A percentile compares a stretch with the other conserved stretches of the same genome.
phyloP scores from a whole-genome alignment of 116 monocot species.

The Dioscorea cayenensis region DNA sequence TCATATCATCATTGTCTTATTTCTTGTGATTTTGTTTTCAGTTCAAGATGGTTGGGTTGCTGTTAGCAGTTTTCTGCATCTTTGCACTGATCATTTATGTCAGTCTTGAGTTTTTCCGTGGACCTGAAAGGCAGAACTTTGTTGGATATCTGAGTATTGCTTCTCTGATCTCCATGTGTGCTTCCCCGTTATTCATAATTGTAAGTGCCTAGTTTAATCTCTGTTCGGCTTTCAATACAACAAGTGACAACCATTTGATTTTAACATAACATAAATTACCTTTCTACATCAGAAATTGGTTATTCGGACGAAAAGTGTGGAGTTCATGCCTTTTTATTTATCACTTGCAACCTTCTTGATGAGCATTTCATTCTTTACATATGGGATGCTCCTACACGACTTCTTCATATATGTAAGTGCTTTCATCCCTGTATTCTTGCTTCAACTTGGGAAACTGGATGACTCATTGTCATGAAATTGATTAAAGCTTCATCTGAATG shows the following conservation, averaged over 20 bases:
- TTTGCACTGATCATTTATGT: slow-evolving; percentile 51
- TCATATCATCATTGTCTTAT: neutral
- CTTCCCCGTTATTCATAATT: slow-evolving; percentile 87
- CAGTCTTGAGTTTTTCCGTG: slow-evolving; percentile 49
- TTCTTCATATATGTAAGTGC: slow-evolving; percentile 85
- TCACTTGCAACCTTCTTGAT: slow-evolving; percentile 89
- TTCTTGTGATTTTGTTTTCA: slow-evolving; percentile 21
- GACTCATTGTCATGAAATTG: too few relatives aligned
- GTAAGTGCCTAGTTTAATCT: slow-evolving; percentile 27
- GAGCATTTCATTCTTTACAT: slow-evolving; percentile 88
- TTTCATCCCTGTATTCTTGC: neutral
- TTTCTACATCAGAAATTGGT: slow-evolving; percentile 64
- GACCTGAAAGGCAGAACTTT: slow-evolving; percentile 43
- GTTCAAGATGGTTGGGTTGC: slow-evolving; percentile 58
- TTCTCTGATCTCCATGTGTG: slow-evolving; percentile 94
- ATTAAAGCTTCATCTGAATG: neutral
- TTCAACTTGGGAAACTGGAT: neutral
- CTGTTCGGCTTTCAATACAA: neutral
- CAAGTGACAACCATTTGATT: neutral
- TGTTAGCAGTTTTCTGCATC: slow-evolving; percentile 35
- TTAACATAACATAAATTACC: neutral
- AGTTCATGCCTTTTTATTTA: slow-evolving; percentile 95
- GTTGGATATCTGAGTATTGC: slow-evolving; percentile 81
- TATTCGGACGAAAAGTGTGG: slow-evolving; percentile 75
- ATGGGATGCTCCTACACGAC: slow-evolving; percentile 71